Evolutionary conservation across 2,329 filamentous ascomycete genomes (phyloP), one percentile per base, ranked within the genome.

Genomic region (Alternaria triticina): DNA sequence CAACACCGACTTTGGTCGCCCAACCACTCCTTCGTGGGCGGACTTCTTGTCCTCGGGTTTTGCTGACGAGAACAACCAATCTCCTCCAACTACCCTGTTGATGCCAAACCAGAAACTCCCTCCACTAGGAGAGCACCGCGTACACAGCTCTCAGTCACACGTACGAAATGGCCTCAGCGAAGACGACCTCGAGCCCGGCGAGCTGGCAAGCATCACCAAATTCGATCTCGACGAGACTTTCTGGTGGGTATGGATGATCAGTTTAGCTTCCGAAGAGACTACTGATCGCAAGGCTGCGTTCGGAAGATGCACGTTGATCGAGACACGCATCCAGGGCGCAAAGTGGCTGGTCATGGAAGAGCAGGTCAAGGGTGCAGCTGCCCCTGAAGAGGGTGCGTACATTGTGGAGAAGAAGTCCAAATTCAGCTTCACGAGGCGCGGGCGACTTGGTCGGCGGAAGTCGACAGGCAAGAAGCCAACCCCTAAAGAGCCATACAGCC

Each of bases 161-260:
- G 50, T 82, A 62, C 77, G 78, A 25, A 72, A 91, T 46, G 87
- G 89, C 62, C 83, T 93, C n/a, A 86, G 86, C 13, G 89, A 92
- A 23, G 84, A 92, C 25, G 84, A 88, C 44, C 84, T 97, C 0
- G 94, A 97, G 68, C 96, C 95, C 0, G 96, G 94, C 55, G 96
- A 99, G 84, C 86, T 99, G 61, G 96, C 96, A 28, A 98, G 94
- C 77, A 97, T 99, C 75, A 91, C 88, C 23, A 87, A 87, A 40
- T 88, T 98, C 61, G 90, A 96, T 66, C 85, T 99, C 6, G 96
- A 99, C 72, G 95, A 98, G 78, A 91, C 94, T 1, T 99, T 99
- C 80, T 99, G 96, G 96, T 98, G 96, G 95, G 96, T 98, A 5
- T 99, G 96, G 96, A 98, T 99, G 86, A 96, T 89, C 71, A 98